Conservation (phyloP, 2,329 filamentous ascomycete species). For the Xylariaceae sp. region DNA sequence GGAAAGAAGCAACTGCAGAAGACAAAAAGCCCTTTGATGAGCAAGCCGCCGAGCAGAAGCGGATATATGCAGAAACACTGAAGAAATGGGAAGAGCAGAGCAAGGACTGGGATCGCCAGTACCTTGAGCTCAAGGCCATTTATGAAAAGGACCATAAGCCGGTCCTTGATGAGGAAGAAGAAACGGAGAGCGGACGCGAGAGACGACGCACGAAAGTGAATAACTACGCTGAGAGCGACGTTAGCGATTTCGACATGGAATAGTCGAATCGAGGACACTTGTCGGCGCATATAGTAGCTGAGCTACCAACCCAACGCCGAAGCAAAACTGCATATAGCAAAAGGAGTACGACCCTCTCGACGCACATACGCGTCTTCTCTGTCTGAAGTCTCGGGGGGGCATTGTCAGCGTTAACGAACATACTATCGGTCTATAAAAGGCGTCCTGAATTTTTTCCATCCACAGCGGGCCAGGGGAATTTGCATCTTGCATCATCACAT, state of each 20-base stretch:
- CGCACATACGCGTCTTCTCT: too few species aligned
- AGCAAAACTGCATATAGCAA: too few species aligned
- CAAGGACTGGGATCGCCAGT: conserved; percentile 67
- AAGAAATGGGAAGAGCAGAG: conserved; percentile 56
- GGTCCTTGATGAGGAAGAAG: conserved; percentile 27
- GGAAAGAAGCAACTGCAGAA: conserved; percentile 69
- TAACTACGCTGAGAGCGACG: conserved; percentile 38
- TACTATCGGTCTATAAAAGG: too few species aligned
- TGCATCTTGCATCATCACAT: too few species aligned
- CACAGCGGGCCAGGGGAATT: too few species aligned
- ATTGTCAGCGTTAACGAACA: too few species aligned
- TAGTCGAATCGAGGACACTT: conserved; percentile 4
- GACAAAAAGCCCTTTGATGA: conserved; percentile 74
- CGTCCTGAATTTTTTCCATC: too few species aligned
- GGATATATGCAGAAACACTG: conserved; percentile 53
- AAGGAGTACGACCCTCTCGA: too few species aligned
- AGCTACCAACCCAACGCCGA: too few species aligned
- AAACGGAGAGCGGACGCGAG: conserved; percentile 27
- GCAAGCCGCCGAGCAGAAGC: conserved; percentile 65
- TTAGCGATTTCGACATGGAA: conserved; percentile 32
- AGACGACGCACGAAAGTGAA: conserved; percentile 32
- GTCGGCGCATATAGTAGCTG: too few species aligned
- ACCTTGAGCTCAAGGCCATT: conserved; percentile 46
- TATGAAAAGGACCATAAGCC: conserved; percentile 52
- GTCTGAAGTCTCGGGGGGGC: too few species aligned